Evolutionary conservation across 768 basidiomycete species (phyloP).

Genomic region (Rhodotorula babjevae): DNA sequence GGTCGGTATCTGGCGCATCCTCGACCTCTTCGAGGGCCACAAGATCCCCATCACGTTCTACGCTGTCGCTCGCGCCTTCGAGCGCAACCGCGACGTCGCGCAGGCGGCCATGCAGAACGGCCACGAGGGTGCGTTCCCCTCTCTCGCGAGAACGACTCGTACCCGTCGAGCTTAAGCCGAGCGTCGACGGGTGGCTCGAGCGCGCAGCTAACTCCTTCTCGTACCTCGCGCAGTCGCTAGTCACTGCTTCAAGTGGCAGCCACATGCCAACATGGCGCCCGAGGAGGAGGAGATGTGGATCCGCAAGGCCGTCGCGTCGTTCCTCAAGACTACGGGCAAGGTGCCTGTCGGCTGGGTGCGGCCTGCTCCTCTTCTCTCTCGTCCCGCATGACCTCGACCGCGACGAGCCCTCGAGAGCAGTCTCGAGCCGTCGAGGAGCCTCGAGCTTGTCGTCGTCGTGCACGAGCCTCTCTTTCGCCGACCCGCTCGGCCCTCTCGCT

Average conservation of each 20-base stretch:
- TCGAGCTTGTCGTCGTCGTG: too few species aligned
- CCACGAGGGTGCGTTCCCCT: too few species aligned
- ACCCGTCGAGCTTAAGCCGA: too few species aligned
- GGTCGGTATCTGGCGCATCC: constrained; percentile 43
- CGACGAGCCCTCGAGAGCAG: too few species aligned
- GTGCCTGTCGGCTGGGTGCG: constrained; percentile 34
- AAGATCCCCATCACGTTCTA: constrained; percentile 45
- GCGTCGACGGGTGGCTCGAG: too few species aligned
- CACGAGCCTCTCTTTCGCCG: neutral
- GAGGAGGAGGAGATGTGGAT: constrained; percentile 37
- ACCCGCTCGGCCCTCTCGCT: too few species aligned
- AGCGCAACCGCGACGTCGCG: constrained; percentile 39
- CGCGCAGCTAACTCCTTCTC: too few species aligned
- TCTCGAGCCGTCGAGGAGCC: too few species aligned
- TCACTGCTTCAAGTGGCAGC: constrained; percentile 40
- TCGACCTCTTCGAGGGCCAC: constrained; percentile 42
- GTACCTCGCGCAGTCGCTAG: too few species aligned
- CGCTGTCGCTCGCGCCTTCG: constrained; percentile 44
- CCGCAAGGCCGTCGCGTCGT: constrained; percentile 39
- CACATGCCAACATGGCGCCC: constrained; percentile 7
- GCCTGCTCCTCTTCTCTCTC: neutral
- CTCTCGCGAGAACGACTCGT: too few species aligned
- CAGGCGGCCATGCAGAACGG: constrained; percentile 30
- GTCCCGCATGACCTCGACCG: too few species aligned
- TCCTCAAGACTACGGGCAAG: constrained; percentile 37